Evolutionary conservation across 2,329 filamentous ascomycete species (phyloP).

Genomic region (Xylariaceae sp.): DNA sequence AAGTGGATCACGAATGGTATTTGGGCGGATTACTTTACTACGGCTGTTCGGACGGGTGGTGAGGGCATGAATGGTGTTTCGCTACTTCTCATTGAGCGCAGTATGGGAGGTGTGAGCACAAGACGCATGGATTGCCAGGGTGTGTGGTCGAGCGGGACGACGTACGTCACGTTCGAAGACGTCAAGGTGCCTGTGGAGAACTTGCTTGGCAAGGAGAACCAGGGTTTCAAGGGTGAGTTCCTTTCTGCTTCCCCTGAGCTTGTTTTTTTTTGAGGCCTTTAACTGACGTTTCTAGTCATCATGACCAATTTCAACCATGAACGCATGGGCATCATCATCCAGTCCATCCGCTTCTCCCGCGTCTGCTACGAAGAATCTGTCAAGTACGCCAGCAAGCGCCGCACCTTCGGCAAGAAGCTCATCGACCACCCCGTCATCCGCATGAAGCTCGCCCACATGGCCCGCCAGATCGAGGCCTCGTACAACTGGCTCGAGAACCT

Average conservation of each 20-base stretch:
- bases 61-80: constrained; percentile 89
- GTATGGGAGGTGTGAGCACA: constrained; percentile 78
- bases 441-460: constrained; percentile 97
- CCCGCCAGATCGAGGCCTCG: constrained; percentile 92
- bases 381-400: constrained; percentile 95
- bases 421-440: constrained; percentile 97
- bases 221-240: constrained; percentile 75
- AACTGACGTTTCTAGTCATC: constrained; percentile 56
- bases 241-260: neutral
- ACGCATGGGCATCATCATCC: constrained; percentile 97
- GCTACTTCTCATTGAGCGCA: constrained; percentile 86
- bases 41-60: constrained; percentile 83
- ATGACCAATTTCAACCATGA: constrained; percentile 99
- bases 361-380: constrained; percentile 96
- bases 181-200: constrained; percentile 99
- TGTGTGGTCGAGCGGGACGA: constrained; percentile 91
- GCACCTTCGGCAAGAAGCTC: constrained; percentile 92
- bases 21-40: constrained; percentile 97
- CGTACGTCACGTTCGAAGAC: constrained; percentile 97
- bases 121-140: constrained; percentile 98
- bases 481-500: constrained; percentile 96
- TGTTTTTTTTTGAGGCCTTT: neutral
- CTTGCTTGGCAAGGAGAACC: constrained; percentile 94
- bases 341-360: constrained; percentile 88
- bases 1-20: constrained; percentile 99